A percentile compares a stretch with the other conserved stretches of the same genome.
Evolutionary conservation across 2,329 filamentous ascomycete species (phyloP).

Genomic region (Didymella pomorum): DNA sequence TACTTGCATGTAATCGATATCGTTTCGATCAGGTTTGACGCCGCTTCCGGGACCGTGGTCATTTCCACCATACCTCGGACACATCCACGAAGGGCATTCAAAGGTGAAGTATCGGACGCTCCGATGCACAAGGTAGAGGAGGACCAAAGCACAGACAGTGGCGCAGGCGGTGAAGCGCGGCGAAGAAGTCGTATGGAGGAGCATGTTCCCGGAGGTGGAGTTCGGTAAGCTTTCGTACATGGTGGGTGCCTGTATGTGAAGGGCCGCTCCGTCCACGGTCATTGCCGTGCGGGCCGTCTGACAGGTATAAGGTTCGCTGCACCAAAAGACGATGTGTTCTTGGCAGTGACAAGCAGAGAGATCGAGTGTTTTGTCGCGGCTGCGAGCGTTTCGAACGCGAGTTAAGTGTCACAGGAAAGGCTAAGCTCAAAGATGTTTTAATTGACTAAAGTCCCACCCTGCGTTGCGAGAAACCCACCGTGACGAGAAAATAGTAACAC

Average conservation of each 20-base stretch:
- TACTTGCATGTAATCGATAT: constrained; percentile 18
- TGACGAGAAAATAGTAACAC: too few relatives aligned
- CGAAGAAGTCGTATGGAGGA: neutral
- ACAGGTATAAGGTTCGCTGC: neutral
- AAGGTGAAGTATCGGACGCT: constrained; percentile 15
- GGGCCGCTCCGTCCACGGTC: neutral
- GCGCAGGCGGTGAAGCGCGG: neutral
- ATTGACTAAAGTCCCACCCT: too few relatives aligned
- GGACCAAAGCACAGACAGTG: neutral
- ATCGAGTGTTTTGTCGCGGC: neutral
- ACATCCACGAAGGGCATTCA: constrained; percentile 9
- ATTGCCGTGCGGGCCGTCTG: constrained; percentile 1
- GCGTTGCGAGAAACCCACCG: too few relatives aligned
- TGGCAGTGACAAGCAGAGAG: neutral
- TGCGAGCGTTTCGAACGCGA: neutral
- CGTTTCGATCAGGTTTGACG: too few relatives aligned
- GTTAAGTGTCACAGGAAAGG: neutral
- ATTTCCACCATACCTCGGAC: too few relatives aligned
- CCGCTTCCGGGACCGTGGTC: too few relatives aligned
- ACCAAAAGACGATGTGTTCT: neutral
- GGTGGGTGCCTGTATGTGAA: neutral
- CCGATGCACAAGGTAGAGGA: neutral
- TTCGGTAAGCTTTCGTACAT: too few relatives aligned
- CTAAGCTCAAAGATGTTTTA: neutral
- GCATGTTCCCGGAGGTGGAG: neutral